Percentiles rank a stretch among this genome's conserved stretches.
phyloP scores from a whole-genome alignment of 1,284 basidiomycete genomes.

The Lignosus rhinocerotis region DNA sequence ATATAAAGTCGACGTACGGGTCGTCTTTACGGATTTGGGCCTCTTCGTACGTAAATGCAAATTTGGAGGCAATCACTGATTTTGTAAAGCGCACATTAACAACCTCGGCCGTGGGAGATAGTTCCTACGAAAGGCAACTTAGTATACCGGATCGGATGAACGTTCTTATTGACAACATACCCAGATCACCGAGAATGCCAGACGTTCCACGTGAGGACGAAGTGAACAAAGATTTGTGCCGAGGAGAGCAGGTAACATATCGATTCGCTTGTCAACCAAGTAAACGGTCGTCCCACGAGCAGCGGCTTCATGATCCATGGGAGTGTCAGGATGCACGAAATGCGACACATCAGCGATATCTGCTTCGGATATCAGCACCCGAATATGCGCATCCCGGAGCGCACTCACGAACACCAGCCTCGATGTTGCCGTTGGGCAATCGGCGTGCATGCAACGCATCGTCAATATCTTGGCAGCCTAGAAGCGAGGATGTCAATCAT shows the following conservation, averaged over 20 bases:
- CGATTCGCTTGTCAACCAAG: constrained; percentile 97
- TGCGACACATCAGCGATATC: constrained; percentile 99
- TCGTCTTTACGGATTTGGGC: constrained; percentile 96
- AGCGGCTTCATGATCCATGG: constrained; percentile 97
- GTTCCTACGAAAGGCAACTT: constrained; percentile 56
- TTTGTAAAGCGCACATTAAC: constrained; percentile 92
- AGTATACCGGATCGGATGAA: not conserved
- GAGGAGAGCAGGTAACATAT: constrained; percentile 94
- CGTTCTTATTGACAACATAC: constrained; percentile 45
- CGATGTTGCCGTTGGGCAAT: constrained; percentile 93
- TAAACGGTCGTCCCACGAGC: constrained; percentile 97
- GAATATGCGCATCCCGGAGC: not conserved
- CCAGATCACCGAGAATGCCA: constrained; percentile 98
- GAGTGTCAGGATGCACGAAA: constrained; percentile 91
- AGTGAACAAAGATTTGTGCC: constrained; percentile 98
- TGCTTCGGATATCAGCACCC: constrained; percentile 34
- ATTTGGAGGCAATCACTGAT: constrained; percentile 95
- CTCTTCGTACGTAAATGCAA: constrained; percentile 97
- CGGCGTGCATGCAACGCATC: constrained; percentile 94
- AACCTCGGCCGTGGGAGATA: constrained; percentile 85
- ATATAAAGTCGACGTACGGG: constrained; percentile 50
- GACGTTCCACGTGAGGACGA: constrained; percentile 88
- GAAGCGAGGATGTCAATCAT: constrained; percentile 1
- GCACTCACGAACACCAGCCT: constrained; percentile 94
- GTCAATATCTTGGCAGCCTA: constrained; percentile 97